Evolutionary conservation across 148 eudicot genomes (phyloP), one percentile per base, ranked within the genome.

Genomic region (Spergularia marina): DNA sequence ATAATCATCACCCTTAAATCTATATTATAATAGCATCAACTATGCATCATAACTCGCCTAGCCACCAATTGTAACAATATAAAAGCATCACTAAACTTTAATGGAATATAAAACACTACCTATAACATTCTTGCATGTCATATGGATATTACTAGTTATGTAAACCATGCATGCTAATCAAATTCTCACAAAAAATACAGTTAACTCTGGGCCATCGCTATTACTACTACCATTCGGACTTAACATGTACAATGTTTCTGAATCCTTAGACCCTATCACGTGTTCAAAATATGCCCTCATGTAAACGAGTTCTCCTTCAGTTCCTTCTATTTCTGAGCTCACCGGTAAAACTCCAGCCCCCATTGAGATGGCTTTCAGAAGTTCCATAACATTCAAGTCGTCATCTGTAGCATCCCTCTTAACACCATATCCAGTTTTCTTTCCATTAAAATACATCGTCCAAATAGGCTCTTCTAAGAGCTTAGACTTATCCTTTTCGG

Each of bases 291-390:
- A 82, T 3, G 91, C 91, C 77, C 96, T 59, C 80, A 92, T 83
- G 60, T 92, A 92, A 0, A 91, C 91, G 80, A 90, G 6, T 79
- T 92, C 98, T 0, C 85, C 84, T 10, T 91, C 92, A 0, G 86
- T 71, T 7, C 94, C 92, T 12, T 90, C 96, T 15, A 34, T 65
- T 12, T 81, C 89, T 6, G 80, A 60, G 10, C 72, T 85, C 4
- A 84, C 86, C 6, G 96, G 96, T 60, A 93, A 51, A 3, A 89
- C 96, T 4, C 98, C 98, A 0, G 90, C 93, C 1, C 98, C 98
- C 90, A 87, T 93, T 0, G 96, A 85, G 54, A 83, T 82, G 1
- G 90, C 83, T 85, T 76, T 86, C 0, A 93, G 81, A 10, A 90
- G 71, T 74, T 93, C 93, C 91, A 93, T 93, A 0, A 90, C 82